Evolutionary conservation across 805 yeast genomes (phyloP).

Genomic region (Candida maesae): DNA sequence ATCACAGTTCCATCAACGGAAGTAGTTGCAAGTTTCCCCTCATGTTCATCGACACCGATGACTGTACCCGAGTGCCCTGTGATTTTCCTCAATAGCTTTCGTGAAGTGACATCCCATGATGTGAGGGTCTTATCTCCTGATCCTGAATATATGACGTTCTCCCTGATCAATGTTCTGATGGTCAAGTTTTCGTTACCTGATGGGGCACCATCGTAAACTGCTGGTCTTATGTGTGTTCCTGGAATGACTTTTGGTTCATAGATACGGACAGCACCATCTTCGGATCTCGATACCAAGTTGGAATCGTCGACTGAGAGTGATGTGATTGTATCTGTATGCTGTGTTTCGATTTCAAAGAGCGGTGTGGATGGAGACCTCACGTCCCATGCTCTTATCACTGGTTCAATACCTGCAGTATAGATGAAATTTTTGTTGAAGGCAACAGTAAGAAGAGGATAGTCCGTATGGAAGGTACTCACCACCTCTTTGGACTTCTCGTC

Average conservation of each 20-base stretch:
- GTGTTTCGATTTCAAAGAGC: constrained; percentile 41
- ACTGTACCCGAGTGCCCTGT: constrained; percentile 63
- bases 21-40: constrained; percentile 40
- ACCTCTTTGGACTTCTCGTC: constrained; percentile 54
- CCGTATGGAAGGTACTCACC: constrained; percentile 37
- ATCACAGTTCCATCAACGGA: constrained; percentile 57
- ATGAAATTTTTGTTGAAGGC: constrained; percentile 40
- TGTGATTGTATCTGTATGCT: constrained; percentile 52
- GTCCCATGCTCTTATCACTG: constrained; percentile 58
- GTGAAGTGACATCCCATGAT: constrained; percentile 55
- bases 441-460: constrained; percentile 58
- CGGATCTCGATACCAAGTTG: constrained; percentile 44
- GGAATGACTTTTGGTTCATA: constrained; percentile 44
- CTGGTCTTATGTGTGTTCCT: constrained; percentile 39
- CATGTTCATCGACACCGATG: constrained; percentile 53
- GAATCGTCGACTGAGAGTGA: constrained; percentile 49
- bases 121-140: constrained; percentile 57
- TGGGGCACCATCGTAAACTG: constrained; percentile 54
- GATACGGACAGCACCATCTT: constrained; percentile 54
- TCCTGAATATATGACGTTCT: constrained; percentile 50
- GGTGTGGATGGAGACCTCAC: constrained; percentile 38
- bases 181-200: constrained; percentile 49
- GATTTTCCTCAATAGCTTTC: constrained; percentile 43
- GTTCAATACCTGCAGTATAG: constrained; percentile 67
- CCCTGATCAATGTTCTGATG: constrained; percentile 43